These are phyloP conservation scores for Trichosporon asahii DNA, from an alignment of 1,284 basidiomycete species.

Conservation along the genomic window DNA sequence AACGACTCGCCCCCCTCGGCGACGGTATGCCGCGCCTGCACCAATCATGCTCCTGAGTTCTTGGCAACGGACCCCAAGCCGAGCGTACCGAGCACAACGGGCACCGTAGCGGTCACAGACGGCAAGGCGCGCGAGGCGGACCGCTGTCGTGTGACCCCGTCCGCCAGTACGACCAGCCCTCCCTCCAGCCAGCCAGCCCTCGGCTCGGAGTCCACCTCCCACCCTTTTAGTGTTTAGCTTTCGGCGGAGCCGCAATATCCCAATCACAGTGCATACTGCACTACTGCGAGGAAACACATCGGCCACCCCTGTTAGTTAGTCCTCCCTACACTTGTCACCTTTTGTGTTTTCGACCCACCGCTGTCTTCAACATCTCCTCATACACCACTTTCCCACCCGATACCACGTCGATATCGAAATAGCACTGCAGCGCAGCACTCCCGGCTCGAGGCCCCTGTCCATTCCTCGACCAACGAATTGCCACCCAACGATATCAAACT, in stretches of 20 bases:
- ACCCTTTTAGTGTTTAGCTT: neutral
- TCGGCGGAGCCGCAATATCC: neutral
- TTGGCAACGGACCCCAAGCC: neutral
- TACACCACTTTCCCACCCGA: neutral
- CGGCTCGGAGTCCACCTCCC: neutral
- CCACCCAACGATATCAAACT: slow-evolving; percentile 7
- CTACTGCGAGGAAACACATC: neutral
- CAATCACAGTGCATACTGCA: neutral
- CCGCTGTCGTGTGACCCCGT: neutral
- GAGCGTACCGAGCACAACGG: neutral
- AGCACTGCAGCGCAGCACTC: neutral
- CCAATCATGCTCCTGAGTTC: neutral
- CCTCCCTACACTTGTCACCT: neutral
- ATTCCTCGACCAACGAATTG: neutral
- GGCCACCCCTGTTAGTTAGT: too few relatives aligned
- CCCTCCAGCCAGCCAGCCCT: neutral
- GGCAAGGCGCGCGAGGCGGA: too few relatives aligned
- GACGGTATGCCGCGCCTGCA: neutral
- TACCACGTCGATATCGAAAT: neutral
- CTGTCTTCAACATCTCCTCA: neutral
- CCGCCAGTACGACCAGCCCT: too few relatives aligned
- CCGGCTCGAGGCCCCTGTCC: neutral
- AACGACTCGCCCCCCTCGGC: neutral
- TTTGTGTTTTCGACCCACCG: neutral
- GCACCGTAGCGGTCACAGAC: neutral